Evolutionary conservation across 257 asterid species (phyloP).

Genomic region (Jacaranda mimosifolia): DNA sequence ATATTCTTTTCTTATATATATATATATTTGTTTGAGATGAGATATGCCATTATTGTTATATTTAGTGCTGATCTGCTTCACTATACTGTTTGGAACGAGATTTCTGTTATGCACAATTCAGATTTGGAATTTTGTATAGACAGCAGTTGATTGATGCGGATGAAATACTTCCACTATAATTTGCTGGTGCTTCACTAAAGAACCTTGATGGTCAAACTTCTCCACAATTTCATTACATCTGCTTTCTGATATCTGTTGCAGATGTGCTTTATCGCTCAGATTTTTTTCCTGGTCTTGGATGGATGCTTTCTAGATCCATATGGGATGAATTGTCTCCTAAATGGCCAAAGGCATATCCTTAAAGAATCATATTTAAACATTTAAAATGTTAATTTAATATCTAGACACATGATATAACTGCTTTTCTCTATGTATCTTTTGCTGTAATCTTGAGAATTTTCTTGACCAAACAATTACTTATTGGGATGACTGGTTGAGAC

Average conservation of each 20-base stretch:
- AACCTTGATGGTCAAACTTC: constrained; percentile 6
- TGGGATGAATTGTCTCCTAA: constrained; percentile 99
- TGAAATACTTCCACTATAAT: constrained; percentile 18
- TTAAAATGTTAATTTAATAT: not conserved
- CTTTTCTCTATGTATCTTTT: constrained; percentile 18
- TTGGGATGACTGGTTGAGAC: constrained; percentile 99
- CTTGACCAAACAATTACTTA: constrained; percentile 89
- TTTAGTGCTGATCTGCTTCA: constrained; percentile 12
- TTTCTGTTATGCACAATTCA: not conserved
- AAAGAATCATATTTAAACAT: constrained; percentile 34
- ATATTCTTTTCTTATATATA: not conserved
- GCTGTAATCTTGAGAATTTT: constrained; percentile 49
- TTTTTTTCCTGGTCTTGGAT: constrained; percentile 99
- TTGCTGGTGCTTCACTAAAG: constrained; percentile 20
- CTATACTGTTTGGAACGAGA: constrained; percentile 23
- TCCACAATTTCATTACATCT: constrained; percentile 30
- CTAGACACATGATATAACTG: constrained; percentile 4
- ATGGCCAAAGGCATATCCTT: constrained; percentile 99
- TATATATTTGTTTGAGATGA: constrained; percentile 14
- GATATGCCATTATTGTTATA: constrained; percentile 12
- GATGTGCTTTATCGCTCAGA: constrained; percentile 97
- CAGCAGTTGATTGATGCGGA: constrained; percentile 18
- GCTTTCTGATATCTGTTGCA: constrained; percentile 51
- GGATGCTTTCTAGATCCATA: constrained; percentile 93
- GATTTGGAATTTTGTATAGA: constrained; percentile 24